Percentiles rank a stretch among this genome's conserved stretches.
These are phyloP conservation scores for Podaxis pistillaris DNA, from an alignment of 768 basidiomycete species.

Conservation along the genomic window DNA sequence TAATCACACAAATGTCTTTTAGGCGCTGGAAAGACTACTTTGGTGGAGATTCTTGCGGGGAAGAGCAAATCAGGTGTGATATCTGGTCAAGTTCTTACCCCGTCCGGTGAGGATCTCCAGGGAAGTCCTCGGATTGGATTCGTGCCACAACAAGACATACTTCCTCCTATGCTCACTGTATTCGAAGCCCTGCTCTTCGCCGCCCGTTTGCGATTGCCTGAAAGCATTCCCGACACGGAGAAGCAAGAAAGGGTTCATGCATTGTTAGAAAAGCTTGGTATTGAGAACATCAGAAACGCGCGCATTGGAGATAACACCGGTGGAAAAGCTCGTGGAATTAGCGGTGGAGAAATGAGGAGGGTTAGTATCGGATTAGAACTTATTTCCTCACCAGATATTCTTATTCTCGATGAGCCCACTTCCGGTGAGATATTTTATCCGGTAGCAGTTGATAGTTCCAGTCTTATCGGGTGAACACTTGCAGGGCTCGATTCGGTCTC, in stretches of 20 bases:
- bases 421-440: conserved; percentile 36
- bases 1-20: neutral
- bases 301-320: conserved; percentile 68
- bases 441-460: neutral
- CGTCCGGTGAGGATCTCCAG: conserved; percentile 25
- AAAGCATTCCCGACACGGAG: conserved; percentile 57
- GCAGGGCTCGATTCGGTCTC: conserved; percentile 85
- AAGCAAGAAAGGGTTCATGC: conserved; percentile 66
- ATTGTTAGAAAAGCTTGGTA: conserved; percentile 77
- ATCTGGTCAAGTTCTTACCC: conserved; percentile 64
- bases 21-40: conserved; percentile 88
- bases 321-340: conserved; percentile 76
- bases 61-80: conserved; percentile 73
- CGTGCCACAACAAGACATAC: conserved; percentile 83
- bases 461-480: neutral
- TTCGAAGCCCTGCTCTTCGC: conserved; percentile 83
- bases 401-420: conserved; percentile 88
- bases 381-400: conserved; percentile 78
- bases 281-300: conserved; percentile 64
- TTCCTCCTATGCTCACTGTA: conserved; percentile 78
- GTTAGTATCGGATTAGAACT: conserved; percentile 91
- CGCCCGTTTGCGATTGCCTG: conserved; percentile 80
- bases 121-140: conserved; percentile 66
- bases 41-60: conserved; percentile 88
- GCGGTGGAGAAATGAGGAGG: conserved; percentile 88